Evolutionary conservation across 140 eudicot genomes (phyloP), one percentile per base, ranked within the genome.

Genomic region (Stevia rebaudiana): DNA sequence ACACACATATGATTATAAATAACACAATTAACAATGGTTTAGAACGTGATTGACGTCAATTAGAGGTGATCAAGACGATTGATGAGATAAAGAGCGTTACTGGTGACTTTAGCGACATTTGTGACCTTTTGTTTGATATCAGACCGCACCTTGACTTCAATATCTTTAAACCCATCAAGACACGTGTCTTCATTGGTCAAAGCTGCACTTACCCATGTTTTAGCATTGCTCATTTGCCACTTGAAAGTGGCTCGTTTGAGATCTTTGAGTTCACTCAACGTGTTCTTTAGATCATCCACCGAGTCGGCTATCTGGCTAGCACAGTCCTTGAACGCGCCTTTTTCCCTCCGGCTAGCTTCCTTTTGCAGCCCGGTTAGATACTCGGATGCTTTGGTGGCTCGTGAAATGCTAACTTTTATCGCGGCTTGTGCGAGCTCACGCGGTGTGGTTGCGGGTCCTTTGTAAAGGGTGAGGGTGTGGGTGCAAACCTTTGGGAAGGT

Each of bases 181-280:
- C 97, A 89, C 13, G 92, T 86, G 47, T 86, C 95, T 55, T 83
- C 92, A 19, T 89, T 79, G 7, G 97, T 89, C 79, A 89, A 63
- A 8, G 97, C 97, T 6, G 97, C 97, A 67, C 97, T 86, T 5
- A 89, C 92, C 97, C 97, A 89, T 18, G 97, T 89, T 70, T 89
- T 81, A 11, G 73, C 95, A 61, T 89, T 86, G 70, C 89, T 86
- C 92, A 89, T 83, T 70, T 83, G 89, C 92, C 92, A 86, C 79
- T 74, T 25, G 76, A 89, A 85, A 0, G 81, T 80, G 30, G 88
- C 78, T 37, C 88, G 61, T 42, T 76, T 77, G 28, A 86, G 85
- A 41, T 78, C 78, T 79, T 79, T 80, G 12, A 89, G 73, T 65
- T 82, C 95, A 18, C 81, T 25, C 62, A 89, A 68, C 0, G 95